Evolutionary conservation across 2,329 filamentous ascomycete genomes (phyloP).

Genomic region (Thielaviopsis musarum): DNA sequence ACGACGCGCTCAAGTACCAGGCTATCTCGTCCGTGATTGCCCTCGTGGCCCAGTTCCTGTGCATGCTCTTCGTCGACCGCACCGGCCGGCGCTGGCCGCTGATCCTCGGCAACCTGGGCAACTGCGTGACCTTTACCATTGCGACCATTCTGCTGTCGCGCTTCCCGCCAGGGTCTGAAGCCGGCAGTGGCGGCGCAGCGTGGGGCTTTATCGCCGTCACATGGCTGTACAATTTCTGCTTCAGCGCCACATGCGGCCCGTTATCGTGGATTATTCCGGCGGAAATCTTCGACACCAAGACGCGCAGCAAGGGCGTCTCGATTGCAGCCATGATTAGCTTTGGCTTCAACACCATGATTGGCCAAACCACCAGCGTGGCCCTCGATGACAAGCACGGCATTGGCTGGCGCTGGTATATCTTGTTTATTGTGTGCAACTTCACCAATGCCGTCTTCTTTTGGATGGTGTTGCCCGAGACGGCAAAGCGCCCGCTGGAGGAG

Average conservation of each 20-base stretch:
- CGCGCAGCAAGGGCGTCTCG: conserved; percentile 56
- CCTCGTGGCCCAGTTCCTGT: conserved; percentile 48
- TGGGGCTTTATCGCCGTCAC: conserved; percentile 62
- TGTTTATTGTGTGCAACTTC: conserved; percentile 43
- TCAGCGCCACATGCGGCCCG: conserved; percentile 54
- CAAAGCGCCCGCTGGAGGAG: conserved; percentile 46
- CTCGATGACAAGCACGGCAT: conserved; percentile 25
- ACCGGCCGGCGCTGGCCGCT: conserved; percentile 56
- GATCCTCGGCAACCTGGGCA: conserved; percentile 55
- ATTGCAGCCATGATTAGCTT: conserved; percentile 58
- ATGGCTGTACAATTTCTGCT: conserved; percentile 68
- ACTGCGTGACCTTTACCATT: conserved; percentile 56
- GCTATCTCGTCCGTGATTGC: conserved; percentile 58
- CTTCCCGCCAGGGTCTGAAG: conserved; percentile 33
- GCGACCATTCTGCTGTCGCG: conserved; percentile 33
- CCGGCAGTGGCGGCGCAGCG: conserved; percentile 27
- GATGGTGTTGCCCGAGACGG: conserved; percentile 48
- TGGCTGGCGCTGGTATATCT: conserved; percentile 30
- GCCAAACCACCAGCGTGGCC: conserved; percentile 40
- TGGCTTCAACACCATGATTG: conserved; percentile 64
- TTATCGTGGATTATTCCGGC: conserved; percentile 44
- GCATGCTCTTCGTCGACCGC: conserved; percentile 51
- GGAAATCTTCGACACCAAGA: conserved; percentile 64
- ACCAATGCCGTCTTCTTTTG: conserved; percentile 36
- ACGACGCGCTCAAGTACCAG: conserved; percentile 56